Percentiles rank a stretch among this genome's conserved stretches.
Conservation (phyloP, 352 stramenopile genomes). For the Phytophthora pluvialis region DNA sequence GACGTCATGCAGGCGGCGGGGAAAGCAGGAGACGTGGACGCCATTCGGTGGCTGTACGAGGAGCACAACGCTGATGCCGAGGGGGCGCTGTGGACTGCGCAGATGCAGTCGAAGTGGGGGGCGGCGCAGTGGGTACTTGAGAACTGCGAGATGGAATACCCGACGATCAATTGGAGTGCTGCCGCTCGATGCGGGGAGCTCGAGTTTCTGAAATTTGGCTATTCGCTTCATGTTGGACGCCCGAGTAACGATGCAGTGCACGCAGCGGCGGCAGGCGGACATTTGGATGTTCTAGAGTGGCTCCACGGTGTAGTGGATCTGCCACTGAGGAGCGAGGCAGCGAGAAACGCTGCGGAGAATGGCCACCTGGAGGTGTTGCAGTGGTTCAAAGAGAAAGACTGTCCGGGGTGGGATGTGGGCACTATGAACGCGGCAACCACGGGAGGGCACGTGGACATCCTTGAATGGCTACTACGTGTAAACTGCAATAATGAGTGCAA, state of each 20-base stretch:
- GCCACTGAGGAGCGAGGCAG: slow-evolving; percentile 10
- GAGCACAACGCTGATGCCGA: slow-evolving; percentile 8
- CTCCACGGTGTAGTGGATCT: slow-evolving; percentile 8
- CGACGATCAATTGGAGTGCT: slow-evolving; percentile 9
- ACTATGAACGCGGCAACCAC: slow-evolving; percentile 17
- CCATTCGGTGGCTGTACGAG: slow-evolving; percentile 12
- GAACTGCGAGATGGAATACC: slow-evolving; percentile 10
- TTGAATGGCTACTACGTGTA: slow-evolving; percentile 17
- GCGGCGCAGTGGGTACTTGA: slow-evolving; percentile 21
- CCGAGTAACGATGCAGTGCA: slow-evolving; percentile 6
- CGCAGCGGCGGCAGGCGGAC: slow-evolving; percentile 8
- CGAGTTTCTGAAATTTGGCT: slow-evolving; percentile 14
- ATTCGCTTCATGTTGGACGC: slow-evolving; percentile 2
- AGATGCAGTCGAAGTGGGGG: slow-evolving; percentile 7
- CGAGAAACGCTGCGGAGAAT: slow-evolving; percentile 10
- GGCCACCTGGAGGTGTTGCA: slow-evolving; percentile 14
- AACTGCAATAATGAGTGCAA: slow-evolving; percentile 12
- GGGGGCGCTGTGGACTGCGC: slow-evolving; percentile 11
- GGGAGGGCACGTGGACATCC: slow-evolving; percentile 6
- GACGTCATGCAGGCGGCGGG: slow-evolving; percentile 20
- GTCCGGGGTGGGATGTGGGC: neutral
- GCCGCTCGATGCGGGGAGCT: slow-evolving; percentile 11
- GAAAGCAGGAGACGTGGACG: slow-evolving; percentile 7
- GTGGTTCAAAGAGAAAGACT: slow-evolving; percentile 23
- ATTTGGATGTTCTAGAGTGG: slow-evolving; percentile 28